A percentile compares a stretch with the other conserved stretches of the same genome.
Conservation (phyloP, 352 stramenopile genomes). For the Pythium folliculosum region DNA sequence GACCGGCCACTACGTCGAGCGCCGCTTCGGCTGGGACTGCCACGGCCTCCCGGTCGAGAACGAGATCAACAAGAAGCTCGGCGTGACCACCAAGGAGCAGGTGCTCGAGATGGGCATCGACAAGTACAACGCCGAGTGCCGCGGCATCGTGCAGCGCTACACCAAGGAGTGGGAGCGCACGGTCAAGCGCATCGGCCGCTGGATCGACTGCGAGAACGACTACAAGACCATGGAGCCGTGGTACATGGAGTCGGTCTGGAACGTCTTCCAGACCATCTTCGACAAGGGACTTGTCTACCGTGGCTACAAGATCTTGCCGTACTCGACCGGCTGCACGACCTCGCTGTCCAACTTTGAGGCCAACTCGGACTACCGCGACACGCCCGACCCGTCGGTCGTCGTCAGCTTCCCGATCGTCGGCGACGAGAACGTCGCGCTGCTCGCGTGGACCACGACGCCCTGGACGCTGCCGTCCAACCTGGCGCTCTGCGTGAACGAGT, state of each 20-base stretch:
- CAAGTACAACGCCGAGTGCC: slow-evolving; percentile 99
- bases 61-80: slow-evolving; percentile 99
- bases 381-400: slow-evolving; percentile 97
- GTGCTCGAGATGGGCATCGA: slow-evolving; percentile 97
- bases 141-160: slow-evolving; percentile 97
- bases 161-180: slow-evolving; percentile 98
- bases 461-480: slow-evolving; percentile 99
- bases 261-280: slow-evolving; percentile 98
- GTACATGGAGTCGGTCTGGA: slow-evolving; percentile 99
- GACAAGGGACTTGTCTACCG: slow-evolving; percentile 99
- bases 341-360: slow-evolving; percentile 99
- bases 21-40: slow-evolving; percentile 99
- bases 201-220: slow-evolving; percentile 99
- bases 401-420: slow-evolving; percentile 95
- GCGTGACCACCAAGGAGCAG: slow-evolving; percentile 97
- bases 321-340: slow-evolving; percentile 97
- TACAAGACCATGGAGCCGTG: slow-evolving; percentile 99
- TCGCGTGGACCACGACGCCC: slow-evolving; percentile 99
- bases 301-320: slow-evolving; percentile 99
- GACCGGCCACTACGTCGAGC: slow-evolving; percentile 96
- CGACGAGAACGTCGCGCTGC: slow-evolving; percentile 84
- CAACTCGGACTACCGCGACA: slow-evolving; percentile 99
- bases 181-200: slow-evolving; percentile 97
- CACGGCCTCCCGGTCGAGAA: slow-evolving; percentile 99
- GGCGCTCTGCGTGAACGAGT: slow-evolving; percentile 96